Evolutionary conservation across 2,329 filamentous ascomycete species (phyloP).

Genomic region (Monosporascus sp.): DNA sequence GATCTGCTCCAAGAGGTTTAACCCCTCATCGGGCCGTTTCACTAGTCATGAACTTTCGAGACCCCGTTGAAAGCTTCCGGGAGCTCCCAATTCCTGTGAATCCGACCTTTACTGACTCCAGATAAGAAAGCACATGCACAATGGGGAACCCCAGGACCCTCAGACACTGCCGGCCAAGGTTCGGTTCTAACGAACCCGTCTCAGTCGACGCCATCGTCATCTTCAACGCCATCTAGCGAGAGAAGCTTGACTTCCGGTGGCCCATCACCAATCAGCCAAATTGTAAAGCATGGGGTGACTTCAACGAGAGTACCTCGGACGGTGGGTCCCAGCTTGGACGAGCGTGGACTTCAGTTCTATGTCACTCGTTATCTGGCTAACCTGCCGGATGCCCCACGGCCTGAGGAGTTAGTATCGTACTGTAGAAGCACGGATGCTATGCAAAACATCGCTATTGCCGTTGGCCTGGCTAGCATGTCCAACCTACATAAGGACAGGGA

Average conservation of each 20-base stretch:
- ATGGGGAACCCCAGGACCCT: conserved; percentile 35
- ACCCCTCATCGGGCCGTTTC: too few relatives aligned
- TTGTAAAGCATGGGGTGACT: conserved; percentile 9
- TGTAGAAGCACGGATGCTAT: conserved; percentile 35
- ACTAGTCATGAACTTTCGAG: too few relatives aligned
- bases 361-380: conserved; percentile 46
- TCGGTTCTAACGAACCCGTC: conserved; percentile 17
- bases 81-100: too few relatives aligned
- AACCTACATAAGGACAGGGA: conserved; percentile 45
- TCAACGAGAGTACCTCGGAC: conserved; percentile 23
- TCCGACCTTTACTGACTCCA: too few relatives aligned
- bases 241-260: conserved; percentile 4
- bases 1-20: too few relatives aligned
- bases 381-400: conserved; percentile 44
- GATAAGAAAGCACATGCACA: conserved; percentile 46
- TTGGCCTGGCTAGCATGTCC: conserved; percentile 54
- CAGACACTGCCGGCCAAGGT: conserved; percentile 18
- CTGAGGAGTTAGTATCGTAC: conserved; percentile 31
- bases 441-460: conserved; percentile 48
- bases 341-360: conserved; percentile 48
- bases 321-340: conserved; percentile 38
- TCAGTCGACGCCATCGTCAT: conserved; percentile 2
- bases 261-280: conserved; percentile 4
- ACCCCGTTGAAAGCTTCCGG: too few relatives aligned
- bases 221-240: conserved; percentile 9